Conservation (phyloP, 2,329 filamentous ascomycete genomes). For the Colletotrichum eremochloae region DNA sequence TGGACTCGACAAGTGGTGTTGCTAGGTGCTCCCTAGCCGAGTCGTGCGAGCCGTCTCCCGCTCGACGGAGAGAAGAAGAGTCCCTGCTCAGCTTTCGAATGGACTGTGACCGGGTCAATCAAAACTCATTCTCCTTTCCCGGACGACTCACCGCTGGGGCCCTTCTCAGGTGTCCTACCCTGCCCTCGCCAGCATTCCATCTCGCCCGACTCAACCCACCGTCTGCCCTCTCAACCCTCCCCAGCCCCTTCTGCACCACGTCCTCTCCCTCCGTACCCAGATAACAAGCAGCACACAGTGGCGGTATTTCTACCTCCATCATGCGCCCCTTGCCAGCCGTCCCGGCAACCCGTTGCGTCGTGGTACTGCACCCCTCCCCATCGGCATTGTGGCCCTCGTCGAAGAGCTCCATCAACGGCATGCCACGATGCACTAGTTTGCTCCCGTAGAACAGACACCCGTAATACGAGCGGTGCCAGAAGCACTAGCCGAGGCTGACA, state of each 20-base stretch:
- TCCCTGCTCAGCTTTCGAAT: slow-evolving; percentile 17
- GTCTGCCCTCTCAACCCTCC: slow-evolving; percentile 59
- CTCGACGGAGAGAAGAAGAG: slow-evolving; percentile 19
- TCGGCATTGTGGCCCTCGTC: slow-evolving; percentile 40
- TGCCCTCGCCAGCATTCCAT: slow-evolving; percentile 53
- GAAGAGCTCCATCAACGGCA: slow-evolving; percentile 54
- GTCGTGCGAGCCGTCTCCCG: slow-evolving; percentile 15
- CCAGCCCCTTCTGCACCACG: slow-evolving; percentile 58
- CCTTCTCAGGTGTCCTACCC: slow-evolving; percentile 36
- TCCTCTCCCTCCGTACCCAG: slow-evolving; percentile 56
- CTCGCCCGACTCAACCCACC: slow-evolving; percentile 61
- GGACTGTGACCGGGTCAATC: slow-evolving; percentile 18
- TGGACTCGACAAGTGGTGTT: slow-evolving; percentile 42
- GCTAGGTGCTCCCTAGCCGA: slow-evolving; percentile 26
- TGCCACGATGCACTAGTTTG: slow-evolving; percentile 53
- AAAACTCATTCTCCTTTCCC: no score
- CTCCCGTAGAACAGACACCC: slow-evolving; percentile 67
- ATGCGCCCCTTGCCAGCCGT: slow-evolving; percentile 40
- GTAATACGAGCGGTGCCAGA: slow-evolving; percentile 70
- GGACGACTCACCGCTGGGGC: slow-evolving; percentile 27
- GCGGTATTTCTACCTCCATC: slow-evolving; percentile 61
- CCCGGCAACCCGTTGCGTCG: slow-evolving; percentile 9
- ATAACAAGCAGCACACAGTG: slow-evolving; percentile 63
- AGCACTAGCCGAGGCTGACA: slow-evolving; percentile 72
- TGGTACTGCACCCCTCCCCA: slow-evolving; percentile 31